Evolutionary conservation across 139 green algal genomes (phyloP), one percentile per base, ranked within the genome.

Genomic region (Auxenochlorella protothecoides): DNA sequence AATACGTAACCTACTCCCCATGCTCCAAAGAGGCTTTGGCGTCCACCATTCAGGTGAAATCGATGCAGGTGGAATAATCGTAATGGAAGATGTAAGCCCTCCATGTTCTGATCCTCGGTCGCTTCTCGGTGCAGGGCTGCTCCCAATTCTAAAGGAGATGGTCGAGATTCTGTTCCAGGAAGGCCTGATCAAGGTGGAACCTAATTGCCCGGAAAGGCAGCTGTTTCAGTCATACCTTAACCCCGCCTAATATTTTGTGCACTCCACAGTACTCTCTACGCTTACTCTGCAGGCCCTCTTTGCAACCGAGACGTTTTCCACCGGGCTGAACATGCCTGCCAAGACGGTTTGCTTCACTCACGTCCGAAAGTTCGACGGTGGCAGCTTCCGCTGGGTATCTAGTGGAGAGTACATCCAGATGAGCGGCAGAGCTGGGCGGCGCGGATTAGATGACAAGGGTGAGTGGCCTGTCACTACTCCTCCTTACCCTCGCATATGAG

Each of bases 361-460:
- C 72, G 77, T 84, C 11, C 80, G 87, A 69, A 93, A 95, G 76
- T 92, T 87, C 71, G 88, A 95, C 72, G 89, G 89, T 56, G 81
- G 69, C n/a, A 69, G 74, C 57, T 89, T 88, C 72, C 77, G 87
- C 9, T 76, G 78, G 83, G 55, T 91, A n/a, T 73, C 77, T 4
- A 74, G 69, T 4, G 86, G 83, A 0, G 89, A 94, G 79, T 96
- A 96, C 78, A 96, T 92, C 70, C 88, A 94, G 78, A 96, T 96
- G 88, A 88, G 77, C 68, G 90, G 89, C 4, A 72, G 89, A n/a
- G 89, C 89, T 14, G 86, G 89, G 10, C 75, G 87, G 16, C 78
- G 87, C n/a, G 89, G 89, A 53, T 70, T 91, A 8, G 88, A 94
- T 77, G 87, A 90, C 68, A 80, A 78, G 71, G 81, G 79, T 81